Percentiles rank a stretch among this genome's conserved stretches.
These are phyloP conservation scores for Xylariaceae sp. DNA, from an alignment of 2,329 filamentous ascomycete species.

Conservation along the genomic window DNA sequence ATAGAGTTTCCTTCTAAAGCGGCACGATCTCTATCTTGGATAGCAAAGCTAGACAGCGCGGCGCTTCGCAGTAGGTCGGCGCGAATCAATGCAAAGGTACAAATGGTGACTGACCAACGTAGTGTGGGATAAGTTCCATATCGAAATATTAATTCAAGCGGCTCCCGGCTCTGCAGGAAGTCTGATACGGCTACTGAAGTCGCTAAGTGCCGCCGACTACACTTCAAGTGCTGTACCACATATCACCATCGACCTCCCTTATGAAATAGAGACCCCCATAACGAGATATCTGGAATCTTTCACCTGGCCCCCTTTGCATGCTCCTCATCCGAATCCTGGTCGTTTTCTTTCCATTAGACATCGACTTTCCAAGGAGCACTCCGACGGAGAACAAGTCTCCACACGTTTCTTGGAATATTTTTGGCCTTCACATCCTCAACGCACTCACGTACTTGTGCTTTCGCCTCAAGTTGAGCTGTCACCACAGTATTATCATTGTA, in stretches of 20 bases:
- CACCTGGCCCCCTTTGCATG: slow-evolving; percentile 60
- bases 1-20: slow-evolving; percentile 70
- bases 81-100: slow-evolving; percentile 1
- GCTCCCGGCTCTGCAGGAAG: slow-evolving; percentile 68
- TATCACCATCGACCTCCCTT: slow-evolving; percentile 80
- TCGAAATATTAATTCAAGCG: slow-evolving; percentile 85
- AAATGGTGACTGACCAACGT: slow-evolving; percentile 19
- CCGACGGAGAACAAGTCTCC: slow-evolving; percentile 68
- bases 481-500: slow-evolving; percentile 77
- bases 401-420: slow-evolving; percentile 81
- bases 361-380: slow-evolving; percentile 60
- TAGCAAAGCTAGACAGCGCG: slow-evolving; percentile 71
- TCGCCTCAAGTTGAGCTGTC: slow-evolving; percentile 79
- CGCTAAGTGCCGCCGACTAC: slow-evolving; percentile 74
- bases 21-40: slow-evolving; percentile 68
- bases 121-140: slow-evolving; percentile 74
- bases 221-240: slow-evolving; percentile 66
- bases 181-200: slow-evolving; percentile 72
- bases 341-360: slow-evolving; percentile 68
- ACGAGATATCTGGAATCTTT: slow-evolving; percentile 62
- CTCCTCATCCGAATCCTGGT: slow-evolving; percentile 39
- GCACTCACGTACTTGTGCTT: slow-evolving; percentile 79
- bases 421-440: slow-evolving; percentile 65
- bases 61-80: slow-evolving; percentile 59
- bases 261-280: slow-evolving; percentile 63